Evolutionary conservation across 2,329 filamentous ascomycete genomes (phyloP), one percentile per base, ranked within the genome.

Genomic region (Fusarium begoniae): DNA sequence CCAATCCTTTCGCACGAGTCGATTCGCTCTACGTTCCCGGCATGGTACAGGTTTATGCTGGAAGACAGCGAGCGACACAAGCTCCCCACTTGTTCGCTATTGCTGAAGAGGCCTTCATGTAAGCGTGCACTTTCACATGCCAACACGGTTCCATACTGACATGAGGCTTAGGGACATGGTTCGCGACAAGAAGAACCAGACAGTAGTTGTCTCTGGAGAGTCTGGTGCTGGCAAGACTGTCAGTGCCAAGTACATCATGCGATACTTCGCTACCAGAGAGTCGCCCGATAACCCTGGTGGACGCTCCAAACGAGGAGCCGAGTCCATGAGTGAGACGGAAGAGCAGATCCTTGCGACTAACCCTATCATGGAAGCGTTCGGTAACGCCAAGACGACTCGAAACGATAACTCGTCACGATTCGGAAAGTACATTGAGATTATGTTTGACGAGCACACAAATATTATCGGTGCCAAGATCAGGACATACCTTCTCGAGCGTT

Each of bases 181-280:
- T 81, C 93, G 96, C 76, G 96, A 98, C 85, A 89, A 90, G 78
- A 95, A 95, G 84, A 99, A 99, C 85, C 96, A 99, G 86, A 99
- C 96, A 44, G 94, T 99, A 73, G 96, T 99, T 61, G 96, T 99
- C n/a, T 99, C 96, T 41, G 96, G 96, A 82, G 96, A 99, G 84
- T 99, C 96, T 62, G 96, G 96, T 89, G 96, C 96, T 74, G 96
- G 96, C 80, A 99, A 99, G 87, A 99, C 96, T 10, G 96, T 99
- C 82, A 98, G 96, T 84, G 96, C 96, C 79, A 99, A 99, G 86
- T 98, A 99, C 85, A 98, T 99, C 82, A 99, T 99, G 96, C 91
- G 96, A 80, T 99, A 99, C 86, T 99, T 99, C 84, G 96, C 96
- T 72, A 99, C 96, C 48, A 92, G 96, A 89, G 96, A 98, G 84